Percentiles rank a stretch among this genome's conserved stretches.
Evolutionary conservation across 2,329 filamentous ascomycete species (phyloP).

Genomic region (Claviceps sp.): DNA sequence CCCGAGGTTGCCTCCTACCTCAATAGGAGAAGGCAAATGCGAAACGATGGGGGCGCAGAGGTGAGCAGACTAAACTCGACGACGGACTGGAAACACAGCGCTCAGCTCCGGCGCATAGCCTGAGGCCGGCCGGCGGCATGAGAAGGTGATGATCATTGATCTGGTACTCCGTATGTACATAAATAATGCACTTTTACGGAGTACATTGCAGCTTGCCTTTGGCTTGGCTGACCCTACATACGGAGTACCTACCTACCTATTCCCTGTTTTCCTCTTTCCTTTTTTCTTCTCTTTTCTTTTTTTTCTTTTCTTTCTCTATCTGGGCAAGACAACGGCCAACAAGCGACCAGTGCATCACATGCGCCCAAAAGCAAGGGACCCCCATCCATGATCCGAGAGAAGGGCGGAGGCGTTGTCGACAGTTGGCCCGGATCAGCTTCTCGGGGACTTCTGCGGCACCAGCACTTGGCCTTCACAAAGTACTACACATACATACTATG

Average conservation of each 20-base stretch:
- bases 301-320: not conserved
- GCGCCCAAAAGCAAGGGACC: not conserved
- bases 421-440: not conserved
- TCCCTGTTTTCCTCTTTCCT: not conserved
- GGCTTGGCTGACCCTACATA: not conserved
- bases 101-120: no score
- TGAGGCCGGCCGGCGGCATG: no score
- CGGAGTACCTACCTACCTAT: no score
- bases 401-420: constrained; percentile 1
- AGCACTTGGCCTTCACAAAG: not conserved
- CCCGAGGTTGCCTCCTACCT: no score
- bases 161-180: no score
- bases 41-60: no score
- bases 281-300: not conserved
- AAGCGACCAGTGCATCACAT: constrained; percentile 2
- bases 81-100: no score
- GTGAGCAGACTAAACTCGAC: no score
- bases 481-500: not conserved
- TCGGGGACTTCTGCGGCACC: not conserved
- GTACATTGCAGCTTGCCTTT: not conserved
- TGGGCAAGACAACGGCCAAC: constrained; percentile 1
- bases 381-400: not conserved
- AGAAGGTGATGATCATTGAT: no score
- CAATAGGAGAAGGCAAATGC: no score
- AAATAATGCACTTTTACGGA: no score